phyloP scores from a whole-genome alignment of 2,329 filamentous ascomycete genomes.

The Calonectria pteridis region DNA sequence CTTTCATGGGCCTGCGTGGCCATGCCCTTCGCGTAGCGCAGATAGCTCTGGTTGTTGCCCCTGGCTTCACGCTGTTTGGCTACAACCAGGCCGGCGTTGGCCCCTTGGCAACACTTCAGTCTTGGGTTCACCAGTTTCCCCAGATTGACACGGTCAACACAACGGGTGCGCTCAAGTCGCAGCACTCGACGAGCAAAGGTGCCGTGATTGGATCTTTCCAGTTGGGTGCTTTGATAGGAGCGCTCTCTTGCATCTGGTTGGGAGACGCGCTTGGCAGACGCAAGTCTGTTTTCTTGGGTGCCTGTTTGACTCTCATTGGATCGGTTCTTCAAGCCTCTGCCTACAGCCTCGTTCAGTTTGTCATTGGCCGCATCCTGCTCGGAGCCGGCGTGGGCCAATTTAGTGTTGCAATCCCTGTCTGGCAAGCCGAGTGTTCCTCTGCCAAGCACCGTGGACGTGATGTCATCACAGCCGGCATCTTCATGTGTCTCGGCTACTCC shows the following conservation, averaged over 20 bases:
- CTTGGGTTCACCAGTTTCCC: slow-evolving; percentile 68
- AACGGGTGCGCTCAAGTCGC: slow-evolving; percentile 46
- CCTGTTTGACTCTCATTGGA: slow-evolving; percentile 63
- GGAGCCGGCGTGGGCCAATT: slow-evolving; percentile 66
- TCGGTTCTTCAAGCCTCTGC: slow-evolving; percentile 67
- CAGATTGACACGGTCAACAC: slow-evolving; percentile 65
- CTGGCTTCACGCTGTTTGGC: slow-evolving; percentile 61
- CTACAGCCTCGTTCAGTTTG: slow-evolving; percentile 51
- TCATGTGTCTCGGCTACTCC: slow-evolving; percentile 57
- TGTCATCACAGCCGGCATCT: slow-evolving; percentile 63
- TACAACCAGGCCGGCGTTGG: slow-evolving; percentile 79
- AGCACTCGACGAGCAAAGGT: slow-evolving; percentile 60
- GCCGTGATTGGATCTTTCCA: slow-evolving; percentile 63
- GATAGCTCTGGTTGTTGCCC: slow-evolving; percentile 57
- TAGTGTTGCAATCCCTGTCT: slow-evolving; percentile 65
- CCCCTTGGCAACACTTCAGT: slow-evolving; percentile 73
- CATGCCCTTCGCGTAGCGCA: slow-evolving; percentile 52
- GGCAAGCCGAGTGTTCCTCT: slow-evolving; percentile 65
- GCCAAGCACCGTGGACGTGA: slow-evolving; percentile 63
- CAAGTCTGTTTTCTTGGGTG: slow-evolving; percentile 66
- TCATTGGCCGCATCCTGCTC: slow-evolving; percentile 62
- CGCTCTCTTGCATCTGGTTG: slow-evolving; percentile 53
- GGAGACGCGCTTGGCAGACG: slow-evolving; percentile 71
- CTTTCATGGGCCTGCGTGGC: slow-evolving; percentile 53
- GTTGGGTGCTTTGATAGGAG: slow-evolving; percentile 71